Evolutionary conservation across 2,329 filamentous ascomycete genomes (phyloP).

Genomic region (Aspergillus jensenii): DNA sequence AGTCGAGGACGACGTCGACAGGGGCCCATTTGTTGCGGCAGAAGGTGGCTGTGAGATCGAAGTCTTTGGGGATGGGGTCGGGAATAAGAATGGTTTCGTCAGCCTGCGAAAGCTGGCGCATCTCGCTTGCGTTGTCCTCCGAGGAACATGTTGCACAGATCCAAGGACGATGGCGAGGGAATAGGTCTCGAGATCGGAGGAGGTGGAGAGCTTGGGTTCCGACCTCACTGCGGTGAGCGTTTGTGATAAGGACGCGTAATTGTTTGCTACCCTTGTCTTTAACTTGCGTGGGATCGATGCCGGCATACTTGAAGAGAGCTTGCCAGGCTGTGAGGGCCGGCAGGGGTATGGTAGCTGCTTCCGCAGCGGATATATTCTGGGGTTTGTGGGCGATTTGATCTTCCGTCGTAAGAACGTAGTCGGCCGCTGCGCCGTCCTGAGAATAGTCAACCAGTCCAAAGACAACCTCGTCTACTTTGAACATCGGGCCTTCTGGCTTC

Average conservation of each 20-base stretch:
- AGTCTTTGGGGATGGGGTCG: conserved; percentile 23
- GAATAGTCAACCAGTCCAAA: conserved; percentile 39
- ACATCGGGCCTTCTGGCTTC: conserved; percentile 34
- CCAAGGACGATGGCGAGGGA: conserved; percentile 33
- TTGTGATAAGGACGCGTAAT: conserved; percentile 40
- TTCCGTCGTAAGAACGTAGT: conserved; percentile 40
- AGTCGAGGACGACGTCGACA: conserved; percentile 44
- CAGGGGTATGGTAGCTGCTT: conserved; percentile 39
- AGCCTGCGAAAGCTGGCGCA: conserved; percentile 30
- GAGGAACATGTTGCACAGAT: conserved; percentile 37
- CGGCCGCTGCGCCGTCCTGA: conserved; percentile 43
- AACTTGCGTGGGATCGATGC: conserved; percentile 27
- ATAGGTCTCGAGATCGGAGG: conserved; percentile 34
- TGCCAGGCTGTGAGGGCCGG: conserved; percentile 44
- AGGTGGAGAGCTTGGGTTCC: conserved; percentile 40
- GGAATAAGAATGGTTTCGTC: conserved; percentile 36
- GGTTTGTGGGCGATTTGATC: conserved; percentile 40
- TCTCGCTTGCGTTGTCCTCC: conserved; percentile 23
- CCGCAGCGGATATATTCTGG: conserved; percentile 33
- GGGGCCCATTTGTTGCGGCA: conserved; percentile 30
- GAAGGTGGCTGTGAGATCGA: conserved; percentile 34
- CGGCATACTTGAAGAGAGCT: conserved; percentile 39
- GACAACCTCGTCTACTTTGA: conserved; percentile 42
- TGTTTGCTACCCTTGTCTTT: not conserved
- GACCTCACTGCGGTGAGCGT: conserved; percentile 37